Conservation (phyloP, 1,284 basidiomycete genomes). For the Irpex sp. region DNA sequence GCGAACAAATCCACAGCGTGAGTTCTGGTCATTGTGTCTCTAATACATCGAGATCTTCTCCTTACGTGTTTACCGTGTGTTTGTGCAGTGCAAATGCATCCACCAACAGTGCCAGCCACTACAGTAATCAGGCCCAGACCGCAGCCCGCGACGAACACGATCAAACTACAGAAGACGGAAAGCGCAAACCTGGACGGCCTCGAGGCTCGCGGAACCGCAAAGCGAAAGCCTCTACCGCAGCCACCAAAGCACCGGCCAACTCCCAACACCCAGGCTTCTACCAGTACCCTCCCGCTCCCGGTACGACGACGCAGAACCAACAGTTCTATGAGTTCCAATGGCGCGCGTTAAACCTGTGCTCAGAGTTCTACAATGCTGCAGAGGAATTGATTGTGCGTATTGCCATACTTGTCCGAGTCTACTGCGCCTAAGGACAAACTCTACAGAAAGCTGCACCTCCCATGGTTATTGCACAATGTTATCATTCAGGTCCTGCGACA, state of each 20-base stretch:
- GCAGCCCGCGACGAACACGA: constrained; percentile 15
- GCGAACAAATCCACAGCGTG: constrained; percentile 27
- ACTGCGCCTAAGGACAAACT: constrained; percentile 6
- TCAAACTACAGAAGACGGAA: constrained; percentile 31
- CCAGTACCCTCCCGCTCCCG: constrained; percentile 30
- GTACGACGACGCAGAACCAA: constrained; percentile 60
- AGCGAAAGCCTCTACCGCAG: constrained; percentile 30
- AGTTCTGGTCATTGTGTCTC: constrained; percentile 15
- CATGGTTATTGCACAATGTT: constrained; percentile 73
- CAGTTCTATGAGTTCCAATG: constrained; percentile 83
- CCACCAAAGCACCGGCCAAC: constrained; percentile 33
- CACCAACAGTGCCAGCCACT: constrained; percentile 16
- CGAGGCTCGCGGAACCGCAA: constrained; percentile 73
- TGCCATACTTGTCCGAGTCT: constrained; percentile 7
- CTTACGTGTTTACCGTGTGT: background rate
- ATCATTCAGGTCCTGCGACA: constrained; percentile 62
- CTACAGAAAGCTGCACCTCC: constrained; percentile 68
- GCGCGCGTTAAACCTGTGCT: constrained; percentile 75
- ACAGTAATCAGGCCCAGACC: constrained; percentile 13
- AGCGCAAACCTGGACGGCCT: constrained; percentile 70
- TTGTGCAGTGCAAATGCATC: constrained; percentile 16
- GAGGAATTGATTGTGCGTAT: constrained; percentile 74
- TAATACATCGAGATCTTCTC: background rate
- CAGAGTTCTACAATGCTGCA: constrained; percentile 79
- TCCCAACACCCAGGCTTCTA: constrained; percentile 41